Conservation (phyloP, 2,329 filamentous ascomycete species). For the Calonectria fujianensis region DNA sequence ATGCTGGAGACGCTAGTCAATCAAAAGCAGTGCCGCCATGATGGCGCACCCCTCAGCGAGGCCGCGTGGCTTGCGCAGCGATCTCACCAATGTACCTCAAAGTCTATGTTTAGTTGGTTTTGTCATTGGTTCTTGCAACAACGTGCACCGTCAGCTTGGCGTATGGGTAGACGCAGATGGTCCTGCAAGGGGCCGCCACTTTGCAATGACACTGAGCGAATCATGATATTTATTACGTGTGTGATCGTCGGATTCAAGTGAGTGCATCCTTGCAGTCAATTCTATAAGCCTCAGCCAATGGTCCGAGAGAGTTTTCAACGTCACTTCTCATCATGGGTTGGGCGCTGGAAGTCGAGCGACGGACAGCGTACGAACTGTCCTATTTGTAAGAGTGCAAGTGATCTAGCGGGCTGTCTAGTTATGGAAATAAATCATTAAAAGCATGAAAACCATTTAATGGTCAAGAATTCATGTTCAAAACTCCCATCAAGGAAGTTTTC, state of each 20-base stretch:
- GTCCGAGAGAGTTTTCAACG: not conserved
- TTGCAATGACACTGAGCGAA: not conserved
- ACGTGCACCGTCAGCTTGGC: constrained; percentile 25
- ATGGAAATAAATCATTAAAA: too few species aligned
- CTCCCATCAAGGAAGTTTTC: too few species aligned
- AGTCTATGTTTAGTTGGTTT: not conserved
- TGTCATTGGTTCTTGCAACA: not conserved
- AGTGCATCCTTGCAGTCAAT: not conserved
- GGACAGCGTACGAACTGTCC: not conserved
- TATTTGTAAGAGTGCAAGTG: not conserved
- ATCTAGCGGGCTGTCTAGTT: not conserved
- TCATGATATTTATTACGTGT: not conserved
- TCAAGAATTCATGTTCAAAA: too few species aligned
- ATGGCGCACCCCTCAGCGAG: not conserved
- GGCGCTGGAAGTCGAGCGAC: too few species aligned
- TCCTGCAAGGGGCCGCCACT: constrained; percentile 24
- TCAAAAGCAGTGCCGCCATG: not conserved
- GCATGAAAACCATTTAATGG: too few species aligned
- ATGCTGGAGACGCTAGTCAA: not conserved
- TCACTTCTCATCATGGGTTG: not conserved
- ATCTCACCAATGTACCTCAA: constrained; percentile 2
- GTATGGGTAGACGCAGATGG: not conserved
- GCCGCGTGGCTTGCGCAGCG: not conserved
- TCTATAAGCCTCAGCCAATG: not conserved
- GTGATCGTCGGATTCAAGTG: not conserved